A percentile compares a stretch with the other conserved stretches of the same genome.
These are phyloP conservation scores for Suhomyces anneliseae DNA, from an alignment of 1,139 yeast genomes.

Conservation along the genomic window DNA sequence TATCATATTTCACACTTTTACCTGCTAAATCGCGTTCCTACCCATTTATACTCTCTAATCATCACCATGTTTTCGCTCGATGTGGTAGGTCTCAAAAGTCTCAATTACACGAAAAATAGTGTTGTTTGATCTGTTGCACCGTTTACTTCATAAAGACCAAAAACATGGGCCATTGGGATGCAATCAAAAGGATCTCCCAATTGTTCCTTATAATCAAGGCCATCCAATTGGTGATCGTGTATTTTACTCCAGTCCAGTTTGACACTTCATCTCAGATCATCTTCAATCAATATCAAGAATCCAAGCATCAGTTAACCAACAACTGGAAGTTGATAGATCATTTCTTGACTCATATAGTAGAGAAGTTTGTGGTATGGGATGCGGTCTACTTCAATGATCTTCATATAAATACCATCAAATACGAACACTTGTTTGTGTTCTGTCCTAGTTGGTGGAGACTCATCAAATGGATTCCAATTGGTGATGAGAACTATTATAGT, in stretches of 20 bases:
- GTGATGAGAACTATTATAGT: conserved; percentile 36
- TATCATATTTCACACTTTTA: too few relatives aligned
- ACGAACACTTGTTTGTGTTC: conserved; percentile 90
- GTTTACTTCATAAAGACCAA: background rate
- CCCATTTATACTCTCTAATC: too few relatives aligned
- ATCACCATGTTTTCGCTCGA: too few relatives aligned
- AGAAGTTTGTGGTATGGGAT: conserved; percentile 78
- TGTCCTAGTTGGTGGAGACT: conserved; percentile 74
- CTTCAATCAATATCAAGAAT: conserved; percentile 9
- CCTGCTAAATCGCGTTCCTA: too few relatives aligned
- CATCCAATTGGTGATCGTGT: conserved; percentile 31
- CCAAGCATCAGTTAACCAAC: conserved; percentile 8
- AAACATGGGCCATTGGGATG: background rate
- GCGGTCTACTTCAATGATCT: conserved; percentile 70
- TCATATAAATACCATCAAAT: conserved; percentile 50
- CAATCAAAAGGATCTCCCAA: conserved; percentile 13
- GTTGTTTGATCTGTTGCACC: background rate
- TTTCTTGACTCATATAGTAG: conserved; percentile 24
- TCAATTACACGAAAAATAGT: too few relatives aligned
- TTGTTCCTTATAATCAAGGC: conserved; percentile 28
- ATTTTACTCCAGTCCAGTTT: conserved; percentile 36
- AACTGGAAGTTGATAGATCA: conserved; percentile 4
- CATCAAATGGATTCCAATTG: conserved; percentile 29
- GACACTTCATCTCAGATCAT: conserved; percentile 42
- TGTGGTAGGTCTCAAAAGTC: too few relatives aligned